Percentiles rank a stretch among this genome's conserved stretches.
phyloP scores from a whole-genome alignment of 208 protist species.

The Acanthamoeba polyphaga region DNA sequence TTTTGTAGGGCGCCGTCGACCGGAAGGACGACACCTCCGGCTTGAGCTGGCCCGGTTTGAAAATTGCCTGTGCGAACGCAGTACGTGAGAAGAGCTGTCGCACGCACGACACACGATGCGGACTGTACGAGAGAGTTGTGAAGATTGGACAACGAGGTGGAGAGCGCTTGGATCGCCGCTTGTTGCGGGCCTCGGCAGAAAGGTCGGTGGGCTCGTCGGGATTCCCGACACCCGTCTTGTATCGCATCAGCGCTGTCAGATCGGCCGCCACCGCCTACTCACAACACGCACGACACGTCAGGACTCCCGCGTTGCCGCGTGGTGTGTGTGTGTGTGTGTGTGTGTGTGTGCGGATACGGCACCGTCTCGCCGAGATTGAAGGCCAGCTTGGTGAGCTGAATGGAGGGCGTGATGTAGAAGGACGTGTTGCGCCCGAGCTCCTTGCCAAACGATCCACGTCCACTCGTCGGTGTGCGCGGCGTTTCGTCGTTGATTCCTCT shows the following conservation, averaged over 20 bases:
- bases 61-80: not conserved
- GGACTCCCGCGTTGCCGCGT: too few relatives aligned
- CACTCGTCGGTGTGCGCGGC: conserved; percentile 8
- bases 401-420: conserved; percentile 65
- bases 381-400: conserved; percentile 70
- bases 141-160: conserved; percentile 47
- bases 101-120: not conserved
- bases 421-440: conserved; percentile 26
- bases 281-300: too few relatives aligned
- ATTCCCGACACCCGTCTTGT: conserved; percentile 68
- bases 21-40: conserved; percentile 27
- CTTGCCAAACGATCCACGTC: not conserved
- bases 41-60: conserved; percentile 63
- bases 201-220: conserved; percentile 66
- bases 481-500: conserved; percentile 26
- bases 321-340: too few relatives aligned
- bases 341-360: not conserved
- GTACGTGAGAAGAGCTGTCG: not conserved
- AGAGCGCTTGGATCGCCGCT: conserved; percentile 67
- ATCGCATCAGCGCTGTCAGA: conserved; percentile 59
- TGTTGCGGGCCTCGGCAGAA: conserved; percentile 52
- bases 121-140: conserved; percentile 65
- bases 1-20: conserved; percentile 25
- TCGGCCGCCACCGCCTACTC: conserved; percentile 47
- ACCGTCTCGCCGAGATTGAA: conserved; percentile 68